Evolutionary conservation across 345 rosid genomes (phyloP), one percentile per base, ranked within the genome.

Genomic region (Carallia brachiata): DNA sequence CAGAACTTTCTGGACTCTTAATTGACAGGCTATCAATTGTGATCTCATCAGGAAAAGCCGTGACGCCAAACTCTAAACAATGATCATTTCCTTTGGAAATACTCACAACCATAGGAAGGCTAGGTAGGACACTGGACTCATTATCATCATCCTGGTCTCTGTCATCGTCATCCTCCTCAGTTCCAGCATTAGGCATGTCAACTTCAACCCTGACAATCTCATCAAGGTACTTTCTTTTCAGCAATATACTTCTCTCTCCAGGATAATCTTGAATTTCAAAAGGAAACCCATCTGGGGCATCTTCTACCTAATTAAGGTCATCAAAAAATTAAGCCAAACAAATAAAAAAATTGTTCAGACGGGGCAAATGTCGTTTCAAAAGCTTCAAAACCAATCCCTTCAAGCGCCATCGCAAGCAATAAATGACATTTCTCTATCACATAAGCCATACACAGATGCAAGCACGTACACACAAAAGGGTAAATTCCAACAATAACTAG

Each of bases 181-280:
- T 79, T 15, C 44, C 66, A 10, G 48, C 30, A 71, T 34, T 67
- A 47, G 73, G 75, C 75, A 79, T 62, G 78, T 86, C 87, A 69
- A 89, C 84, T 73, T 80, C 82, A 19, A 89, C 89, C 64, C 74
- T 73, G 66, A 89, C 86, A 6, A 36, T 71, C 71, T 89, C 90
- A 75, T 80, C 84, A 8, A 72, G 75, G 64, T 77, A 85, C 54
- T 67, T 59, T 60, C 96, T 86, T 48, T 57, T 67, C 2, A 89
- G 69, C 5, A 67, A 36, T 32, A 89, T 7, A 31, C 86, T 82
- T 68, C 86, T 78, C 71, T 89, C 89, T 56, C 92, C 90, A 23
- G 82, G 78, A 31, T 56, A 69, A 77, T 89, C 92, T 48, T 80
- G 67, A 31, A 87, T 83, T 62, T 79, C 67, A 28, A 87, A 89